These are phyloP conservation scores for Russula griseocarnosa DNA, from an alignment of 768 basidiomycete species.

Conservation along the genomic window DNA sequence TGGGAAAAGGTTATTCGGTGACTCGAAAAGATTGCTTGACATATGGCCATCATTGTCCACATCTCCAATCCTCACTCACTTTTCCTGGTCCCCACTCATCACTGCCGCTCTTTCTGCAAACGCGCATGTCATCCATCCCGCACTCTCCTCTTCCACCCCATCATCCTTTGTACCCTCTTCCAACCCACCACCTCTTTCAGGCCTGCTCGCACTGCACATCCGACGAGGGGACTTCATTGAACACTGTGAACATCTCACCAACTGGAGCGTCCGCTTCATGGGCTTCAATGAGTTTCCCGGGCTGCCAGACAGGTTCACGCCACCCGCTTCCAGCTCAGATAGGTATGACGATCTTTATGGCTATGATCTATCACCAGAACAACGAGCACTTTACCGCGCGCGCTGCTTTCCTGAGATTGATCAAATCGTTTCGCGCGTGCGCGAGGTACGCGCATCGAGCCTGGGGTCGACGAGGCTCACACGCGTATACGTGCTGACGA, in stretches of 20 bases:
- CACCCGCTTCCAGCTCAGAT: constrained; percentile 3
- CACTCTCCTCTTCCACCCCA: constrained; percentile 7
- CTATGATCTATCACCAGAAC: constrained; percentile 14
- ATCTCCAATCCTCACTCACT: constrained; percentile 38
- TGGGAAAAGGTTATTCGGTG: constrained; percentile 35
- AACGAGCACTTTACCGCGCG: constrained; percentile 34
- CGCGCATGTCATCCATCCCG: constrained; percentile 28
- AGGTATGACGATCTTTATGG: not conserved
- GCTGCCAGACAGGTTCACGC: constrained; percentile 39
- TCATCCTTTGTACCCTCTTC: constrained; percentile 4
- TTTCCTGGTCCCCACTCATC: constrained; percentile 40
- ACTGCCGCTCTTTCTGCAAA: constrained; percentile 36
- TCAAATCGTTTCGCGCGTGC: constrained; percentile 41
- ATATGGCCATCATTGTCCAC: constrained; percentile 36
- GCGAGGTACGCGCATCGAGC: constrained; percentile 32
- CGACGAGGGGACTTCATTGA: constrained; percentile 46
- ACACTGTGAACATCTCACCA: constrained; percentile 43
- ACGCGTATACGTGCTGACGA: constrained; percentile 47
- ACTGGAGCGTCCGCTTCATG: constrained; percentile 37
- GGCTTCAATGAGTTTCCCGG: constrained; percentile 45
- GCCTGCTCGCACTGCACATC: constrained; percentile 47
- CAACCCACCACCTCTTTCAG: constrained; percentile 33
- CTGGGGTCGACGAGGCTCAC: constrained; percentile 33
- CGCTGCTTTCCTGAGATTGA: constrained; percentile 44
- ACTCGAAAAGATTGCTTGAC: constrained; percentile 34